Conservation (phyloP, 140 eudicot genomes). For the Eryngium alpinum region DNA sequence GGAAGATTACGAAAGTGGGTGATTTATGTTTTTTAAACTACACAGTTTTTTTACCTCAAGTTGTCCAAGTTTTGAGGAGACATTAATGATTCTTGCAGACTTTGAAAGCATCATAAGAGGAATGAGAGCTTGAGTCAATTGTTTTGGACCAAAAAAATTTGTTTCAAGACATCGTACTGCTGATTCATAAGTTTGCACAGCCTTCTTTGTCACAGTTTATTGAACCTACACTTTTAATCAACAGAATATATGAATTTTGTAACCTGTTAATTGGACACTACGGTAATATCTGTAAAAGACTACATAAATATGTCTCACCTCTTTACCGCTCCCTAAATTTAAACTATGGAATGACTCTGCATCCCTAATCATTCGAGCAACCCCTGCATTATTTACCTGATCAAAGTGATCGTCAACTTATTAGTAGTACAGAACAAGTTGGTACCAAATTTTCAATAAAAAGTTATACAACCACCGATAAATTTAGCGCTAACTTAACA, state of each 20-base stretch:
- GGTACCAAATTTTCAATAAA: too few relatives aligned
- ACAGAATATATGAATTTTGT: too few relatives aligned
- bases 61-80: constrained; percentile 9
- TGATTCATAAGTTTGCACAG: constrained; percentile 2
- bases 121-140: neutral
- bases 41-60: neutral
- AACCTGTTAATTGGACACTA: too few relatives aligned
- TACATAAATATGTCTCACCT: too few relatives aligned
- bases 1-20: neutral
- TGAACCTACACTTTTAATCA: too few relatives aligned
- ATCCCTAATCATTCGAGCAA: neutral
- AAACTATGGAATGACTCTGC: neutral
- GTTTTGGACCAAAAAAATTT: constrained; percentile 8
- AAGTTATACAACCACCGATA: too few relatives aligned
- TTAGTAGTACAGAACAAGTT: neutral
- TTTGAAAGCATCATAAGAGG: neutral
- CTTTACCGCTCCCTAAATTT: neutral
- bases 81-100: constrained; percentile 9
- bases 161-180: constrained; percentile 6
- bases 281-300: too few relatives aligned
- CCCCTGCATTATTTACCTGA: neutral
- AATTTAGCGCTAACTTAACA: too few relatives aligned
- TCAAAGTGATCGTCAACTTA: neutral
- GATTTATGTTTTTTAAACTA: too few relatives aligned
- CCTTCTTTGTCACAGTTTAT: neutral